Evolutionary conservation across 495 filamentous ascomycete species (phyloP).

Genomic region (Rostrohypoxylon terebratum): DNA sequence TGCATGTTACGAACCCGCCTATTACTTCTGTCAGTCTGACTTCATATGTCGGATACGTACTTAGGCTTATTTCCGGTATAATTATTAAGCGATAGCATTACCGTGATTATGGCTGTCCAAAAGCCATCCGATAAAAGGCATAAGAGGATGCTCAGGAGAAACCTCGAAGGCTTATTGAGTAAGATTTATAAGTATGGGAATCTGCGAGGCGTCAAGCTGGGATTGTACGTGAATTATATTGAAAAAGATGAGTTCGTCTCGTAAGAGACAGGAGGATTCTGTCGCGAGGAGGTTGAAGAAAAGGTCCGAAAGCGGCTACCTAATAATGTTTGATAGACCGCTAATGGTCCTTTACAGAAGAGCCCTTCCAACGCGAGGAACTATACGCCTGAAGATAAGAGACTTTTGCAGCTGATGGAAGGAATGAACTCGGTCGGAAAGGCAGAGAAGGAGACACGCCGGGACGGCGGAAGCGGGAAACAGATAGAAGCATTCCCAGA

Average conservation of each 20-base stretch:
- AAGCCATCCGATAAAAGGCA: conserved; percentile 12
- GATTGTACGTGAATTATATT: neutral
- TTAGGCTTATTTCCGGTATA: neutral
- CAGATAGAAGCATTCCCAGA: neutral
- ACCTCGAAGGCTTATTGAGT: conserved; percentile 1
- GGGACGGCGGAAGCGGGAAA: neutral
- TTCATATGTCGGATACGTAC: too few species aligned
- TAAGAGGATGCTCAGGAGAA: conserved; percentile 1
- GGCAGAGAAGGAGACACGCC: neutral
- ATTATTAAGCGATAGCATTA: conserved; percentile 15
- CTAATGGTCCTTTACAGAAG: neutral
- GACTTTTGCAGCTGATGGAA: neutral
- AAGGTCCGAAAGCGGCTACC: neutral
- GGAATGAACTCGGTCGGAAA: too few species aligned
- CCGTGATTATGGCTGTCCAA: conserved; percentile 1
- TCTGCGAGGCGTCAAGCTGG: neutral
- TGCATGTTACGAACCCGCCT: too few species aligned
- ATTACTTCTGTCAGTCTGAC: too few species aligned
- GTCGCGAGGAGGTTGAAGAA: conserved; percentile 1
- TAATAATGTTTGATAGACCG: neutral
- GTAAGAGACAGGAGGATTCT: neutral
- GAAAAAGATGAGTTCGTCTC: conserved; percentile 4
- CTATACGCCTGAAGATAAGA: neutral
- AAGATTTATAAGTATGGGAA: neutral
- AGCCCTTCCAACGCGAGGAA: neutral